Evolutionary conservation across 176 grass and related monocot genomes (phyloP).

Genomic region (Carex cristatella): DNA sequence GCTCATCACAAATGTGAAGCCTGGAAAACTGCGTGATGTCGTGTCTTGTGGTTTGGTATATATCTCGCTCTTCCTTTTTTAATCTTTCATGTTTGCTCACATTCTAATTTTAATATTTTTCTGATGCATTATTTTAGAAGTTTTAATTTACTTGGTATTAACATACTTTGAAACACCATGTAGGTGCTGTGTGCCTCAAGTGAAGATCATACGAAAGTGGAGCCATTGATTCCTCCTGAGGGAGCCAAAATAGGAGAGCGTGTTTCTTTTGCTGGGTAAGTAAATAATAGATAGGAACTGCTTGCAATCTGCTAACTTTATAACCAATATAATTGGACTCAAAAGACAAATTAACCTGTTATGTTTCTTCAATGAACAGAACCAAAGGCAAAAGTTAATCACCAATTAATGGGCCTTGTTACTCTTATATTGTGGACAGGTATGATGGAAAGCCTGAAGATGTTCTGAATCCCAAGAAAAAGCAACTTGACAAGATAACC

Average conservation of each 20-base stretch:
- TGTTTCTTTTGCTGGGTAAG: conserved; percentile 87
- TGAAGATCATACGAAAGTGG: conserved; percentile 81
- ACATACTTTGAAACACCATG: neutral
- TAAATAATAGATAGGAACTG: neutral
- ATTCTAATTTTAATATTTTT: neutral
- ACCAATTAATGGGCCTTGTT: neutral
- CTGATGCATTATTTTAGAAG: neutral
- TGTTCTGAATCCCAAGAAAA: conserved; percentile 98
- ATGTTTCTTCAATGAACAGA: neutral
- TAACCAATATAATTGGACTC: neutral
- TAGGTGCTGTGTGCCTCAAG: conserved; percentile 63
- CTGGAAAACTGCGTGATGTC: conserved; percentile 85
- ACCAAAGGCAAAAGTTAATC: neutral
- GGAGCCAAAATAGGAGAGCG: conserved; percentile 83
- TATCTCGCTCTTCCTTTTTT: conserved; percentile 1
- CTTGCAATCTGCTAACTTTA: neutral
- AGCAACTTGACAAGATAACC: conserved; percentile 95
- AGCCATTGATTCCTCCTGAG: conserved; percentile 89
- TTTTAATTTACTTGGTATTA: neutral
- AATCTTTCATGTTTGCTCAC: conserved; percentile 1
- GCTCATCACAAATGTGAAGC: conserved; percentile 97
- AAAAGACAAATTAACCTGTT: neutral
- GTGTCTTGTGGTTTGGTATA: conserved; percentile 94
- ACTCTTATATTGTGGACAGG: conserved; percentile 28
- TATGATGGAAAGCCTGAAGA: conserved; percentile 80